Evolutionary conservation across 2,329 filamentous ascomycete species (phyloP).

Genomic region (Calonectria naviculata): DNA sequence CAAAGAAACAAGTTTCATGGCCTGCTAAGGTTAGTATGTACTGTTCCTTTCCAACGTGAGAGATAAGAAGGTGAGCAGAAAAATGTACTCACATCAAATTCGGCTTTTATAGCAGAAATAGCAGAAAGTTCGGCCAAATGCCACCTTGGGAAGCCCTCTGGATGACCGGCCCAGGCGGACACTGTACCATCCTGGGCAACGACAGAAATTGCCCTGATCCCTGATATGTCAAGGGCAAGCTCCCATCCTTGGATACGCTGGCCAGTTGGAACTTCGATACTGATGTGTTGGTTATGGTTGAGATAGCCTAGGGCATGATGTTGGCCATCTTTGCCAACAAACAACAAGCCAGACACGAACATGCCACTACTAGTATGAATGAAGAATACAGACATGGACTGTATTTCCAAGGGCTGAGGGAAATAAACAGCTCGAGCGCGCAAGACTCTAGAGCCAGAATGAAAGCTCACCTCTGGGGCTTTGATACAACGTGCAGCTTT

Average conservation of each 20-base stretch:
- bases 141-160: conserved; percentile 20
- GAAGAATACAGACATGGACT: conserved; percentile 19
- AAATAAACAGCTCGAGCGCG: conserved; percentile 6
- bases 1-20: conserved; percentile 26
- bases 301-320: conserved; percentile 24
- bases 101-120: conserved; percentile 25
- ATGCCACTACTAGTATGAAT: not conserved
- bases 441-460: conserved; percentile 8
- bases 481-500: conserved; percentile 13
- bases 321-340: conserved; percentile 2
- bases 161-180: conserved; percentile 21
- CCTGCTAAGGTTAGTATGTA: conserved; percentile 14
- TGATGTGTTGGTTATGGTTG: not conserved
- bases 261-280: not conserved
- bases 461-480: not conserved
- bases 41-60: not conserved
- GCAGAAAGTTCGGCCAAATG: conserved; percentile 11
- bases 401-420: conserved; percentile 1
- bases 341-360: conserved; percentile 21
- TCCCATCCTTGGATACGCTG: conserved; percentile 26
- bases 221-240: conserved; percentile 16
- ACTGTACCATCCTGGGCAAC: conserved; percentile 13
- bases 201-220: conserved; percentile 17
- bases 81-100: conserved; percentile 26
- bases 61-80: too few species aligned